Evolutionary conservation across 2,329 filamentous ascomycete species (phyloP), one percentile per base, ranked within the genome.

Genomic region (Ambrosiella beaveri): DNA sequence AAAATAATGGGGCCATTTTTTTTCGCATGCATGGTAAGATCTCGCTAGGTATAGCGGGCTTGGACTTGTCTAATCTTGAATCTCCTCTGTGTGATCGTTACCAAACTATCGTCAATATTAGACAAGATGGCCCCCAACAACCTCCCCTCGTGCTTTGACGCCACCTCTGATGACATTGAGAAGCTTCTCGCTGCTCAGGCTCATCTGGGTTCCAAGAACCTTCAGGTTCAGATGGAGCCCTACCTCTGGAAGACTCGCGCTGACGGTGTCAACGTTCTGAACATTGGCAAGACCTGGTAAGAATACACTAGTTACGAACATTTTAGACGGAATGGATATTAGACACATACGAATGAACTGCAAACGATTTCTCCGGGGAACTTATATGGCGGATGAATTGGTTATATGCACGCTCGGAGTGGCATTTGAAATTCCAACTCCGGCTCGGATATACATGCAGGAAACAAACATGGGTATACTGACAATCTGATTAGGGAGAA

Each of bases 241-340:
- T 98, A 98, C 82, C 85, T 98, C 71, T 98, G 91, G 91, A 98
- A 98, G 86, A 95, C 89, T 74, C 88, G 93, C 72, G 85, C 88
- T 66, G 94, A 98, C 70, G 93, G 93, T 77, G 85, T 98, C 79
- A 98, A 98, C 75, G 82, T 98, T 66, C 81, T 98, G 76, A 98
- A 98, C 85, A 88, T 98, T 76, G 90, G 91, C 80, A 98, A 98
- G 88, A 98, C 93, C 77, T 98, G 90, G 89, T 95, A 84, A 66
- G 85, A 51, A 49, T 40, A 17, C 17, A 52, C 8, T 27, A 51
- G 35, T 35, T 27, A 35, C 47, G 47, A 27, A 7, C 54, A 39
- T 39, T 7, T 38, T 15, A 41, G 19, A n/a, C 19, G 5, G 39
- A 12, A 12, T 41, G 47, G 19, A 51, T 51, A 51, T 51, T 5